Conservation (phyloP, 2,329 filamentous ascomycete genomes). For the Arthrinium phaeospermum region DNA sequence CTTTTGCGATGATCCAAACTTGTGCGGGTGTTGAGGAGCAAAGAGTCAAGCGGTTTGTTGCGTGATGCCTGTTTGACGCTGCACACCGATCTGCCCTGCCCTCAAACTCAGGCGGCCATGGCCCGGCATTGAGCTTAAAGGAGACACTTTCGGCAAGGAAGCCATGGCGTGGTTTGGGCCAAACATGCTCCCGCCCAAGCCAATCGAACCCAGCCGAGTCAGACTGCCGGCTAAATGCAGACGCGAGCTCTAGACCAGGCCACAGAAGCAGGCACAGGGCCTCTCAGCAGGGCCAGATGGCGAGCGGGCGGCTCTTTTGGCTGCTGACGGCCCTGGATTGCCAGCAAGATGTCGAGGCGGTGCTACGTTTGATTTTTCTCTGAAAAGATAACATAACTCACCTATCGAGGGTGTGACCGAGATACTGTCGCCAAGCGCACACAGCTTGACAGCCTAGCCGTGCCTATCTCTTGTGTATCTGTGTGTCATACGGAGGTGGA, state of each 20-base stretch:
- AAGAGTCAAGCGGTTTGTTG: neutral
- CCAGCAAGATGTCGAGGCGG: neutral
- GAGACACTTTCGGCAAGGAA: slow-evolving; percentile 9
- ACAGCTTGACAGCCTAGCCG: neutral
- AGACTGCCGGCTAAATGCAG: slow-evolving; percentile 19
- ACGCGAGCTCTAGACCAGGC: slow-evolving; percentile 12
- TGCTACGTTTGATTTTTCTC: neutral
- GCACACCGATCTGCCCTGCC: slow-evolving; percentile 6
- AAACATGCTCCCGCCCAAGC: slow-evolving; percentile 7
- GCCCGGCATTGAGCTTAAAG: slow-evolving; percentile 7
- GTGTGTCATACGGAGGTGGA: slow-evolving; percentile 7
- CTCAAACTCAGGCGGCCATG: neutral
- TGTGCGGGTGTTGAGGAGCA: neutral
- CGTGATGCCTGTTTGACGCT: slow-evolving; percentile 10
- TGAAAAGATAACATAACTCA: neutral
- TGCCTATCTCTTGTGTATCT: slow-evolving; percentile 7
- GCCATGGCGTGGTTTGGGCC: slow-evolving; percentile 9
- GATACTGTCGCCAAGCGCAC: neutral
- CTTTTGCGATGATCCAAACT: slow-evolving; percentile 14
- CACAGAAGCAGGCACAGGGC: slow-evolving; percentile 7
- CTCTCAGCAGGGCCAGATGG: neutral
- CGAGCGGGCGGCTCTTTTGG: neutral
- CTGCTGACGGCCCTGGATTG: neutral
- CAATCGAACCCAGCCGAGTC: slow-evolving; percentile 19
- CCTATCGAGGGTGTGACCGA: neutral